These are phyloP conservation scores for Vaccinium myrtillus DNA, from an alignment of 148 eudicot genomes.

Conservation along the genomic window DNA sequence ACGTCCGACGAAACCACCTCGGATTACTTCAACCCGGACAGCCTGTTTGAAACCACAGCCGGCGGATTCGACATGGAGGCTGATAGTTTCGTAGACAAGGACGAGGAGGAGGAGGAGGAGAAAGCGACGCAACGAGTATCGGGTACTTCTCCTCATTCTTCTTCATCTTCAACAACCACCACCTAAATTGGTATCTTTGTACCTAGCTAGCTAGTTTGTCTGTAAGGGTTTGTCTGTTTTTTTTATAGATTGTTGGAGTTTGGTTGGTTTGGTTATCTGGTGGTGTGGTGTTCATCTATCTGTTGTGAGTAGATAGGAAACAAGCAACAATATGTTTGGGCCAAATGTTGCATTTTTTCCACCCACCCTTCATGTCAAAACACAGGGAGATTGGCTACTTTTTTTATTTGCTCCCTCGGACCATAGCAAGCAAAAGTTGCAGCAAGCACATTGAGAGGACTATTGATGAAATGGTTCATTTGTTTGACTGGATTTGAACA, in stretches of 20 bases:
- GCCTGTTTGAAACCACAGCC: slow-evolving; percentile 11
- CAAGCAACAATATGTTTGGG: neutral
- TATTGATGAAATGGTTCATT: neutral
- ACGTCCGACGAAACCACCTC: neutral
- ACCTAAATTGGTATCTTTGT: slow-evolving; percentile 2
- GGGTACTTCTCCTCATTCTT: neutral
- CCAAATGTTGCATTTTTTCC: neutral
- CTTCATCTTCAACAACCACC: neutral
- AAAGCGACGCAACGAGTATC: neutral
- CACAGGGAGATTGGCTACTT: neutral
- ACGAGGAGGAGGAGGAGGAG: neutral
- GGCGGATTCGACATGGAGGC: neutral
- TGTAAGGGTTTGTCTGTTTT: neutral
- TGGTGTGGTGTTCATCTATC: neutral
- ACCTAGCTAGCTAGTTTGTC: neutral
- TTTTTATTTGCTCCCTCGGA: neutral
- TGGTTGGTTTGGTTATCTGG: slow-evolving; percentile 9
- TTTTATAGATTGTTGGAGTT: slow-evolving; percentile 9
- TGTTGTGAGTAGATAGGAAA: slow-evolving; percentile 7
- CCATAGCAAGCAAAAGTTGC: neutral
- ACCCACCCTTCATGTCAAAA: neutral
- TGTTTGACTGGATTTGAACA: too few relatives aligned
- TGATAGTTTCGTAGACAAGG: neutral
- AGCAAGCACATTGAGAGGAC: neutral
- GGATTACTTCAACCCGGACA: slow-evolving; percentile 7